These are phyloP conservation scores for Fusarium sp. DNA, from an alignment of 2,329 filamentous ascomycete genomes.

Conservation along the genomic window DNA sequence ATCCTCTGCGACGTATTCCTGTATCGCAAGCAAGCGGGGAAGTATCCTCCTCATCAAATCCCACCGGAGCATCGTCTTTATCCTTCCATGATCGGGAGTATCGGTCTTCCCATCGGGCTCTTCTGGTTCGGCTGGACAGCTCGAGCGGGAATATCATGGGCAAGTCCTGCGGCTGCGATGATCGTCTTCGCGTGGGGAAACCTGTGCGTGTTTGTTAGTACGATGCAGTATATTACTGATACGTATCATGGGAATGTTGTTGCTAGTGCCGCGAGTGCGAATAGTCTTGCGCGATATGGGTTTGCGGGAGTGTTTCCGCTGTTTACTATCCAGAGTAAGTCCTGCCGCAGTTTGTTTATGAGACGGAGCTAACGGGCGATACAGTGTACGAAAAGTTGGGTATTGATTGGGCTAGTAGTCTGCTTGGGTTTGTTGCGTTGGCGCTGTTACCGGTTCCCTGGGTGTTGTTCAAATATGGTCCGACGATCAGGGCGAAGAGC, in stretches of 20 bases:
- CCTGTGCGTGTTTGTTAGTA: conserved; percentile 66
- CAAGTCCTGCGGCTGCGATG: conserved; percentile 61
- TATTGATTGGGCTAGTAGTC: conserved; percentile 59
- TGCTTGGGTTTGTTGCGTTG: conserved; percentile 60
- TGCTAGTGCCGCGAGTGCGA: conserved; percentile 69
- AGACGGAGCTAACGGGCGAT: conserved; percentile 3
- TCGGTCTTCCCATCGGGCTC: conserved; percentile 63
- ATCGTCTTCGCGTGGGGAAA: conserved; percentile 70
- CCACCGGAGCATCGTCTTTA: conserved; percentile 69
- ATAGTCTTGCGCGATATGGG: conserved; percentile 65
- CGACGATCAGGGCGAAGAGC: conserved; percentile 39
- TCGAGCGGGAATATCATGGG: conserved; percentile 59
- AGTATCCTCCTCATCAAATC: conserved; percentile 50
- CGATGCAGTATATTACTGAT: conserved; percentile 65
- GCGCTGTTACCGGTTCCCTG: conserved; percentile 63
- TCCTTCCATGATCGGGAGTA: conserved; percentile 67
- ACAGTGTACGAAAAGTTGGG: conserved; percentile 57
- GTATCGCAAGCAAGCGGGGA: conserved; percentile 53
- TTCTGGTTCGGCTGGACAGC: conserved; percentile 73
- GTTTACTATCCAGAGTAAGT: conserved; percentile 66
- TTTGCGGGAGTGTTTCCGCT: conserved; percentile 69
- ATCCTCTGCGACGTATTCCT: conserved; percentile 55
- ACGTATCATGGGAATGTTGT: conserved; percentile 65
- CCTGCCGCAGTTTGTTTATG: no score
- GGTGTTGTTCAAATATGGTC: conserved; percentile 63